These are phyloP conservation scores for Trichophaea hybrida DNA, from an alignment of 2,329 filamentous ascomycete species.

Conservation along the genomic window DNA sequence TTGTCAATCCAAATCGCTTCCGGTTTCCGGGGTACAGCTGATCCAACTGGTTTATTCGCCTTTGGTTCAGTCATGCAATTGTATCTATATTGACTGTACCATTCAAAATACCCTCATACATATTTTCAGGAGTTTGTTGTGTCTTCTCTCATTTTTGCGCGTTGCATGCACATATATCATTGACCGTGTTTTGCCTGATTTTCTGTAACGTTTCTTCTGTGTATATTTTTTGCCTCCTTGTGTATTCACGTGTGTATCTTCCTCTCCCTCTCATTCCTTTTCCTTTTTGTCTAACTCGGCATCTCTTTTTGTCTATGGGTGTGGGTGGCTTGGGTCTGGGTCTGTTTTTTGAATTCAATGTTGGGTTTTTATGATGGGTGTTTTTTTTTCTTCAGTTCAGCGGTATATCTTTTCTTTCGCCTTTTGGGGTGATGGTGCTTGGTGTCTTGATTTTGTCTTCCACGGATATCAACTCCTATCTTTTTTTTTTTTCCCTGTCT, in stretches of 20 bases:
- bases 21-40: background rate
- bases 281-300: slow-evolving; percentile 13
- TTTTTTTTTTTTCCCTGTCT: background rate
- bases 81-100: slow-evolving; percentile 12
- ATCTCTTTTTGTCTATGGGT: slow-evolving; percentile 13
- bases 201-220: background rate
- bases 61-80: slow-evolving; percentile 10
- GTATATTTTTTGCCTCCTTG: background rate
- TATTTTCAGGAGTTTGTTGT: slow-evolving; percentile 4
- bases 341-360: background rate
- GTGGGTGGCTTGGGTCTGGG: slow-evolving; percentile 12
- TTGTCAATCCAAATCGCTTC: background rate
- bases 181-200: no score
- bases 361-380: background rate
- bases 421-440: background rate
- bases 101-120: slow-evolving; percentile 3
- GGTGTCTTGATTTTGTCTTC: background rate
- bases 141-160: slow-evolving; percentile 1
- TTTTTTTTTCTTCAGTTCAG: background rate
- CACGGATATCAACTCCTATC: background rate
- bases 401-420: background rate
- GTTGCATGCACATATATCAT: no score
- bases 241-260: slow-evolving; percentile 12
- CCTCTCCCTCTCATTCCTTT: slow-evolving; percentile 13
- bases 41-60: background rate